phyloP scores from a whole-genome alignment of 306 rosid genomes.

The Cyamopsis tetragonoloba region DNA sequence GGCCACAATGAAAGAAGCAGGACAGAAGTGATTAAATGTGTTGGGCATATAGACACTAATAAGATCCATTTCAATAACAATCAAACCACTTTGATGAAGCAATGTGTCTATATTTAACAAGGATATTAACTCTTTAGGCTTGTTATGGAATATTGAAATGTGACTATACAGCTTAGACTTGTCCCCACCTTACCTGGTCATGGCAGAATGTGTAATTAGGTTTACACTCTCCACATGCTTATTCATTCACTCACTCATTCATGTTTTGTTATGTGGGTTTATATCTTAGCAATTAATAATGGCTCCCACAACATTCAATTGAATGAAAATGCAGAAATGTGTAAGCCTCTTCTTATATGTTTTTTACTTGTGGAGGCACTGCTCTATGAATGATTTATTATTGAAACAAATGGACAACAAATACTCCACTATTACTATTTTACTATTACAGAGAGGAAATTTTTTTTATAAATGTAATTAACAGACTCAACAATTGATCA shows the following conservation, averaged over 20 bases:
- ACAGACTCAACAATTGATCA: too few relatives aligned
- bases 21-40: conserved; percentile 21
- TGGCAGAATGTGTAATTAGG: conserved; percentile 13
- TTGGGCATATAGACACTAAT: conserved; percentile 34
- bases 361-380: too few relatives aligned
- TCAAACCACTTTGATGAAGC: conserved; percentile 15
- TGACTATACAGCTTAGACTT: conserved; percentile 38
- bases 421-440: too few relatives aligned
- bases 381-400: not conserved
- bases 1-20: conserved; percentile 34
- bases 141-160: conserved; percentile 37
- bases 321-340: not conserved
- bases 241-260: conserved; percentile 22
- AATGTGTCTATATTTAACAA: conserved; percentile 12
- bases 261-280: not conserved
- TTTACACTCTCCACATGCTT: conserved; percentile 29
- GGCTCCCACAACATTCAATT: conserved; percentile 5
- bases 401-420: not conserved
- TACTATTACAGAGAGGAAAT: too few relatives aligned
- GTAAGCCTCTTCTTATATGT: not conserved
- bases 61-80: conserved; percentile 35
- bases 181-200: conserved; percentile 41
- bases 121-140: conserved; percentile 28
- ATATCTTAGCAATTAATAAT: conserved; percentile 22
- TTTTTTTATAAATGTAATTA: too few relatives aligned